A percentile compares a stretch with the other conserved stretches of the same genome.
These are phyloP conservation scores for Papiliotrema fonsecae DNA, from an alignment of 1,284 basidiomycete species.

Conservation along the genomic window DNA sequence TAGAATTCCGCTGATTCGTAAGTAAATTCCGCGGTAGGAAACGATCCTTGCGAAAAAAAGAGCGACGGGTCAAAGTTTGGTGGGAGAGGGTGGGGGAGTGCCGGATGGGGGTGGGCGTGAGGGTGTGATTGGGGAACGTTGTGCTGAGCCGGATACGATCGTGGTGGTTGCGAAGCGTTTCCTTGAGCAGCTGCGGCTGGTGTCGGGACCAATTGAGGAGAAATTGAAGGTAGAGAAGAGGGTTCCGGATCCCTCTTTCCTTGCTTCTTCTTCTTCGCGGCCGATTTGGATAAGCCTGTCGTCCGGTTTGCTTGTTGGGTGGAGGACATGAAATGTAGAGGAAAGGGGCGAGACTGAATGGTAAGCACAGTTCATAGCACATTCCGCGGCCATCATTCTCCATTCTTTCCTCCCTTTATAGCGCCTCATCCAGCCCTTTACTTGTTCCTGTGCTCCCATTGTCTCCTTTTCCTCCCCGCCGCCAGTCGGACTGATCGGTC, in stretches of 20 bases:
- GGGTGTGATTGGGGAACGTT: not conserved
- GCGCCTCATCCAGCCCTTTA: too few species aligned
- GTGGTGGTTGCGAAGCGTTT: not conserved
- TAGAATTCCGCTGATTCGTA: conserved; percentile 28
- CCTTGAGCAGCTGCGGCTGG: not conserved
- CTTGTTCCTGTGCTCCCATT: too few species aligned
- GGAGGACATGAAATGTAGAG: conserved; percentile 28
- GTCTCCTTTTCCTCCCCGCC: too few species aligned
- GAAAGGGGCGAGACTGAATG: conserved; percentile 1
- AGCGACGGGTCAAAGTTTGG: not conserved
- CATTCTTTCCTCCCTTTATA: not conserved
- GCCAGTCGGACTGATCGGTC: too few species aligned
- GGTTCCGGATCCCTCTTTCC: too few species aligned
- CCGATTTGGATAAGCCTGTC: conserved; percentile 42
- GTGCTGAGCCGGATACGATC: not conserved
- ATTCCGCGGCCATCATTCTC: not conserved
- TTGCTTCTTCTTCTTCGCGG: conserved; percentile 47
- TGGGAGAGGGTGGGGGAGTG: conserved; percentile 17
- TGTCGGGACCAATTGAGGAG: too few species aligned
- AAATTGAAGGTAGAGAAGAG: too few species aligned
- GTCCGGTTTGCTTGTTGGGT: conserved; percentile 24
- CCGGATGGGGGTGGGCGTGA: not conserved
- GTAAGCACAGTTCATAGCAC: not conserved
- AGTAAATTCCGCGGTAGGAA: conserved; percentile 15
- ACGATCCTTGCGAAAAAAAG: not conserved